Evolutionary conservation across 495 filamentous ascomycete species (phyloP).

Genomic region (Hypoxylon lienhwacheense): DNA sequence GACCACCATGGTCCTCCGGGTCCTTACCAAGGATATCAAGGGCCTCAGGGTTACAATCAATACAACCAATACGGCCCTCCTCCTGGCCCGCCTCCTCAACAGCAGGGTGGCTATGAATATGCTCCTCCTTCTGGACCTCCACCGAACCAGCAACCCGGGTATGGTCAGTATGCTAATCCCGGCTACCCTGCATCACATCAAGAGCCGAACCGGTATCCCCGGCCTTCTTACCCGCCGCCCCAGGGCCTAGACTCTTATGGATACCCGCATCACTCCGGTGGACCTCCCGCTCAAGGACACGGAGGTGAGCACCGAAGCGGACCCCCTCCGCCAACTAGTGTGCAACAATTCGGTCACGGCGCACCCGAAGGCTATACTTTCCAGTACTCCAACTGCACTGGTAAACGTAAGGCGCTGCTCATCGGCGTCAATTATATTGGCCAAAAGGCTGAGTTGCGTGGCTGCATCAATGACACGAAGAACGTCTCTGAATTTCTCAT

Average conservation of each 20-base stretch:
- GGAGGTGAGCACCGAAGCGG: conserved; percentile 42
- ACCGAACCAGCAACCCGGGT: conserved; percentile 23
- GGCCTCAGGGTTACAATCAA: conserved; percentile 37
- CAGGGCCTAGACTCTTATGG: conserved; percentile 44
- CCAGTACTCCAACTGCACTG: conserved; percentile 87
- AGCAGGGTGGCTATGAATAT: conserved; percentile 36
- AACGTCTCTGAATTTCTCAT: conserved; percentile 86
- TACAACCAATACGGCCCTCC: conserved; percentile 29
- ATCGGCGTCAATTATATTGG: conserved; percentile 96
- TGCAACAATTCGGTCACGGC: conserved; percentile 52
- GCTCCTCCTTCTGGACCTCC: conserved; percentile 18
- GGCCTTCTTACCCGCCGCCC: conserved; percentile 39
- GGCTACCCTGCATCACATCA: conserved; percentile 34
- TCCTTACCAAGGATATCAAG: conserved; percentile 36
- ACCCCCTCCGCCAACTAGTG: conserved; percentile 51
- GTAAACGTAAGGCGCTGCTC: conserved; percentile 80
- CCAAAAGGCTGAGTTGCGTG: conserved; percentile 78
- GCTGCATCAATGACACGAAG: conserved; percentile 95
- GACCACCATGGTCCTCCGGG: no score
- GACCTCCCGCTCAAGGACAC: conserved; percentile 29
- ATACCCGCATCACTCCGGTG: conserved; percentile 40
- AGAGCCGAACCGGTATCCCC: conserved; percentile 40
- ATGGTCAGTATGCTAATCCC: conserved; percentile 18
- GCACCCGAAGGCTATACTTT: conserved; percentile 58
- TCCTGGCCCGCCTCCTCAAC: conserved; percentile 19